Conservation (phyloP, 768 basidiomycete genomes). For the Strobilomyces confusus region DNA sequence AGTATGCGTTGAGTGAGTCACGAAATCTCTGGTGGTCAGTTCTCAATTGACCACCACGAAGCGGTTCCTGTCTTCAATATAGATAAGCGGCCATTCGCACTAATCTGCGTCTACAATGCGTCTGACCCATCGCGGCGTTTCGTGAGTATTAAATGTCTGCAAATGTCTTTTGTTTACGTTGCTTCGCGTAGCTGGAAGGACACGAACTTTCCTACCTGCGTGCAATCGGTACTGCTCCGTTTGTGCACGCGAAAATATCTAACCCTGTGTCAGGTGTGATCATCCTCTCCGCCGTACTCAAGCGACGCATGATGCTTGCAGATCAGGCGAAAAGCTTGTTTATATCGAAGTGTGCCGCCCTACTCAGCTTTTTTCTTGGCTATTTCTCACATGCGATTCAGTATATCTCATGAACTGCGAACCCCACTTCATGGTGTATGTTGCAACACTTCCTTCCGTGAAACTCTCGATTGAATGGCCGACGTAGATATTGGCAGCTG, state of each 20-base stretch:
- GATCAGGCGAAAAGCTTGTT: slow-evolving; percentile 93
- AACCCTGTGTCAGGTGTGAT: slow-evolving; percentile 59
- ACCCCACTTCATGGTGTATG: slow-evolving; percentile 88
- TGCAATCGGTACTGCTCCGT: slow-evolving; percentile 61
- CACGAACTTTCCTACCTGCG: slow-evolving; percentile 89
- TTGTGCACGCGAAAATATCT: background rate
- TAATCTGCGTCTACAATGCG: slow-evolving; percentile 89
- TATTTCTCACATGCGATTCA: slow-evolving; percentile 28
- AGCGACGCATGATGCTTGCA: slow-evolving; percentile 88
- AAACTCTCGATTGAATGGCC: background rate
- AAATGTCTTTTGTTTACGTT: slow-evolving; percentile 6
- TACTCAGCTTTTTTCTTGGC: background rate
- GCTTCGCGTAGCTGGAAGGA: slow-evolving; percentile 63
- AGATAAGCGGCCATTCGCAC: slow-evolving; percentile 86
- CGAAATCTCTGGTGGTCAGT: background rate
- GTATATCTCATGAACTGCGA: slow-evolving; percentile 87
- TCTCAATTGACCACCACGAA: slow-evolving; percentile 26
- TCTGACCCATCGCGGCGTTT: slow-evolving; percentile 77
- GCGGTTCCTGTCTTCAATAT: slow-evolving; percentile 92
- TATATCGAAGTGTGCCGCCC: slow-evolving; percentile 71
- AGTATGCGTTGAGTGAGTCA: slow-evolving; percentile 80
- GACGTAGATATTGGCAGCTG: slow-evolving; percentile 77
- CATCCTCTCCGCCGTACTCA: slow-evolving; percentile 88
- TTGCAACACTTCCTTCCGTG: slow-evolving; percentile 2
- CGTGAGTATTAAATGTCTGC: slow-evolving; percentile 39